Percentiles rank a stretch among this genome's conserved stretches.
phyloP scores from a whole-genome alignment of 2,329 filamentous ascomycete species.

The Monosporascus ibericus region DNA sequence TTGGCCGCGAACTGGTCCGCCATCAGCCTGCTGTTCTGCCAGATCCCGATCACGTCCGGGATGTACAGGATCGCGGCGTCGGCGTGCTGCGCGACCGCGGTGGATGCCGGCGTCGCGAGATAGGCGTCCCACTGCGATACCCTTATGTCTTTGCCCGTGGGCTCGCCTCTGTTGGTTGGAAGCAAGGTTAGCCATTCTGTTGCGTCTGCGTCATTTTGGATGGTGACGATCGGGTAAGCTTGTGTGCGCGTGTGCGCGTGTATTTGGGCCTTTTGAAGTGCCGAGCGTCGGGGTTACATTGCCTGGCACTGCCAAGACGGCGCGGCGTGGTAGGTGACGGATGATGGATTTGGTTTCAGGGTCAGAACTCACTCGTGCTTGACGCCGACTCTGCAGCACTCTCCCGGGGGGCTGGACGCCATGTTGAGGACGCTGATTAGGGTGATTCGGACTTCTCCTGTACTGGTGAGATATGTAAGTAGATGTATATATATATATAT shows the following conservation, averaged over 20 bases:
- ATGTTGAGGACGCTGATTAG: constrained; percentile 24
- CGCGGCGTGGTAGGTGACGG: neutral
- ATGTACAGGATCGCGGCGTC: constrained; percentile 39
- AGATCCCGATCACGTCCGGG: constrained; percentile 46
- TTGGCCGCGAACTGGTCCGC: constrained; percentile 71
- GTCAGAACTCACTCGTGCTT: constrained; percentile 43
- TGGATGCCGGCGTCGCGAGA: constrained; percentile 39
- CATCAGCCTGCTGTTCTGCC: constrained; percentile 57
- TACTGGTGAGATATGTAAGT: neutral
- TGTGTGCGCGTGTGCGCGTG: neutral
- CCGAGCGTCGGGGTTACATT: neutral
- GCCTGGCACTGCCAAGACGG: neutral
- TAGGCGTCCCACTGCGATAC: constrained; percentile 44
- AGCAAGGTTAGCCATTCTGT: neutral
- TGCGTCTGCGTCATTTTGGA: neutral
- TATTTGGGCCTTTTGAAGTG: neutral
- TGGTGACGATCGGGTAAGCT: neutral
- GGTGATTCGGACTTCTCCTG: too few species aligned
- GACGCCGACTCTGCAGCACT: constrained; percentile 47
- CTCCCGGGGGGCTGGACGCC: constrained; percentile 46
- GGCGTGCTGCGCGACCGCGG: constrained; percentile 29
- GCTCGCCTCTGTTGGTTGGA: constrained; percentile 35
- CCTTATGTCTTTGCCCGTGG: constrained; percentile 40
- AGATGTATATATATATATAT: neutral
- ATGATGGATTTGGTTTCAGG: neutral